A percentile compares a stretch with the other conserved stretches of the same genome.
phyloP scores from a whole-genome alignment of 2,329 filamentous ascomycete species.

The Fusarium secorum region DNA sequence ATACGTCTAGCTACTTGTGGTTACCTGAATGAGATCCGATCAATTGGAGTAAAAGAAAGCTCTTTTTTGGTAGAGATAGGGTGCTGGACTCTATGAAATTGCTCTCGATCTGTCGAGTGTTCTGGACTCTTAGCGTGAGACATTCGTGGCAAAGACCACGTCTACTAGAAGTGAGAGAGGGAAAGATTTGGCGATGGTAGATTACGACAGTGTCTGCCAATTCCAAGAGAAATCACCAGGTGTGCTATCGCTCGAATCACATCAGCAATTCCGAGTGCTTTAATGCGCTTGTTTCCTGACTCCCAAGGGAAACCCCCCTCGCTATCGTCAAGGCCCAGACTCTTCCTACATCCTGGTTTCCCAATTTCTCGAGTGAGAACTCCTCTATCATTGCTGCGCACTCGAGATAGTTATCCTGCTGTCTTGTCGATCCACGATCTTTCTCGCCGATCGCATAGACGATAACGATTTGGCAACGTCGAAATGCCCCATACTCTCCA shows the following conservation, averaged over 20 bases:
- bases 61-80: background rate
- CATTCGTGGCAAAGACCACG: background rate
- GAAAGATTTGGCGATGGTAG: background rate
- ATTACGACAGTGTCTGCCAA: background rate
- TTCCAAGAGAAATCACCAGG: background rate
- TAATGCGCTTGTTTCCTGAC: background rate
- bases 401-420: background rate
- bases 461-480: rapidly evolving
- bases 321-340: background rate
- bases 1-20: background rate
- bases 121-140: background rate
- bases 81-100: background rate
- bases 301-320: too few species aligned
- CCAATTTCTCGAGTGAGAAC: rapidly evolving
- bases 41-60: too few species aligned
- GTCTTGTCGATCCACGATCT: rapidly evolving
- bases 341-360: background rate
- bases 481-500: background rate
- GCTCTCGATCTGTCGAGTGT: background rate
- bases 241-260: background rate
- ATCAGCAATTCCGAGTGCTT: background rate
- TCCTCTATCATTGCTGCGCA: rapidly evolving
- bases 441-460: rapidly evolving
- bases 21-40: background rate
- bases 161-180: background rate